These are phyloP conservation scores for Geranomyces michiganensis DNA, from an alignment of 192 early-diverging fungal species.

Conservation along the genomic window DNA sequence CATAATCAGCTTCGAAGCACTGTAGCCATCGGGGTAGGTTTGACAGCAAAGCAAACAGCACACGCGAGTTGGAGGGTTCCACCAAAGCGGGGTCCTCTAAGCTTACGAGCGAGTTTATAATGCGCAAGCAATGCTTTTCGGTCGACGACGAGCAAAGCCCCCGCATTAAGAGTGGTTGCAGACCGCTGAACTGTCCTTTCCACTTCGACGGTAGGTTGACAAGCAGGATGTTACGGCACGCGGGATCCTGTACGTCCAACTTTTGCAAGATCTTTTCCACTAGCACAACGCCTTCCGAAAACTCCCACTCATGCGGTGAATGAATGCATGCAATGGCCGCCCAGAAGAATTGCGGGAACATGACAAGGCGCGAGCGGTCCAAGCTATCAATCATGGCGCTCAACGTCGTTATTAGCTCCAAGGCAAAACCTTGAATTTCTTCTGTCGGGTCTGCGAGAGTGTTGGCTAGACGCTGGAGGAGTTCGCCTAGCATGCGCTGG, in stretches of 20 bases:
- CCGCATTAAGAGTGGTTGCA: slow-evolving; percentile 73
- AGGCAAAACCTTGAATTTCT: slow-evolving; percentile 81
- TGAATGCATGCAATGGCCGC: slow-evolving; percentile 71
- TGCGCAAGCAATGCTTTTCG: slow-evolving; percentile 56
- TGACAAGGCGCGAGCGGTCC: slow-evolving; percentile 54
- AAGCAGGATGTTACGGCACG: slow-evolving; percentile 52
- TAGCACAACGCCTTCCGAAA: slow-evolving; percentile 67
- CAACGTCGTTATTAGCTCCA: slow-evolving; percentile 74
- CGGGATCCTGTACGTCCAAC: slow-evolving; percentile 56
- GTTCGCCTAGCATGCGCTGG: slow-evolving; percentile 74
- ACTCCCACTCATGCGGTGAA: slow-evolving; percentile 78
- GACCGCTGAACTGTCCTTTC: slow-evolving; percentile 72
- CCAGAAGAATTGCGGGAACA: slow-evolving; percentile 86
- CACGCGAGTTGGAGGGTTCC: slow-evolving; percentile 54
- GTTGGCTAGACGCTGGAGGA: slow-evolving; percentile 73
- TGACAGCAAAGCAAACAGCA: slow-evolving; percentile 70
- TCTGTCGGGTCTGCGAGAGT: slow-evolving; percentile 74
- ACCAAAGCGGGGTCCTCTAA: slow-evolving; percentile 63
- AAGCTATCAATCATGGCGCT: slow-evolving; percentile 64
- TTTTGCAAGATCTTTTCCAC: slow-evolving; percentile 65
- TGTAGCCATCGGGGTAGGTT: slow-evolving; percentile 70
- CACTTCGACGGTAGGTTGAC: slow-evolving; percentile 73
- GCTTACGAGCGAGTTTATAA: slow-evolving; percentile 62
- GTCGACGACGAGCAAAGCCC: slow-evolving; percentile 65
- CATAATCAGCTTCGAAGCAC: slow-evolving; percentile 53